These are phyloP conservation scores for Lentinula raphanica DNA, from an alignment of 768 basidiomycete species.

Conservation along the genomic window DNA sequence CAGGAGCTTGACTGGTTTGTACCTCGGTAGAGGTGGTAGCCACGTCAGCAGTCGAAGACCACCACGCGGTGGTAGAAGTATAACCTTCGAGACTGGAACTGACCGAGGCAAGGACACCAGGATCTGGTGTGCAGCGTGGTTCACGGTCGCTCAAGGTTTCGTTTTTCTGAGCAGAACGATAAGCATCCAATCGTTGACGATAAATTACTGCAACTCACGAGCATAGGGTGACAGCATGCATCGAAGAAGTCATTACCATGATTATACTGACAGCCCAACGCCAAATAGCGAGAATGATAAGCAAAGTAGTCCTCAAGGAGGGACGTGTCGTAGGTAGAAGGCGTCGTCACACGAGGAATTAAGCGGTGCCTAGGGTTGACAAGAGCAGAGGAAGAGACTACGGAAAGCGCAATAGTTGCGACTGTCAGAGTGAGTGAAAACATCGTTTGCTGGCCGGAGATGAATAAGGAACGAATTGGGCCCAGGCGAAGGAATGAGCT, in stretches of 20 bases:
- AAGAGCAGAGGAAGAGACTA: slow-evolving; percentile 21
- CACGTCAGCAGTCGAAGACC: slow-evolving; percentile 20
- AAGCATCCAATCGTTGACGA: slow-evolving; percentile 1
- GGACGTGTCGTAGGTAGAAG: slow-evolving; percentile 34
- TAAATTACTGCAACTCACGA: slow-evolving; percentile 32
- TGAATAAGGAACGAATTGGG: background rate
- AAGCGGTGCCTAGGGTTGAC: slow-evolving; percentile 30
- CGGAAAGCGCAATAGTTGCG: slow-evolving; percentile 32
- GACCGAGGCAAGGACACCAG: slow-evolving; percentile 45
- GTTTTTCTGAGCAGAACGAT: background rate
- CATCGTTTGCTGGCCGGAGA: slow-evolving; percentile 16
- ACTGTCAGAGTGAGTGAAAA: slow-evolving; percentile 28
- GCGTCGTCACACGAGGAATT: slow-evolving; percentile 25
- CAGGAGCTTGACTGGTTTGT: slow-evolving; percentile 28
- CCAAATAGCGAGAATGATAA: slow-evolving; percentile 62
- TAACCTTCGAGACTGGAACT: slow-evolving; percentile 16
- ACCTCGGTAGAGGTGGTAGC: slow-evolving; percentile 20
- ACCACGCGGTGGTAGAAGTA: slow-evolving; percentile 17
- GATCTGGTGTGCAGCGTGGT: slow-evolving; percentile 37
- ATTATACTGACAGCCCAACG: slow-evolving; percentile 43
- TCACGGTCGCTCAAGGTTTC: slow-evolving; percentile 40
- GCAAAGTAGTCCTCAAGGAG: slow-evolving; percentile 48
- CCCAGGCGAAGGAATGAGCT: background rate
- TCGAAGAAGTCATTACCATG: slow-evolving; percentile 56
- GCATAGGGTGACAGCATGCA: slow-evolving; percentile 66